Conservation (phyloP, 495 filamentous ascomycete species). For the Penicillium mononematosum region DNA sequence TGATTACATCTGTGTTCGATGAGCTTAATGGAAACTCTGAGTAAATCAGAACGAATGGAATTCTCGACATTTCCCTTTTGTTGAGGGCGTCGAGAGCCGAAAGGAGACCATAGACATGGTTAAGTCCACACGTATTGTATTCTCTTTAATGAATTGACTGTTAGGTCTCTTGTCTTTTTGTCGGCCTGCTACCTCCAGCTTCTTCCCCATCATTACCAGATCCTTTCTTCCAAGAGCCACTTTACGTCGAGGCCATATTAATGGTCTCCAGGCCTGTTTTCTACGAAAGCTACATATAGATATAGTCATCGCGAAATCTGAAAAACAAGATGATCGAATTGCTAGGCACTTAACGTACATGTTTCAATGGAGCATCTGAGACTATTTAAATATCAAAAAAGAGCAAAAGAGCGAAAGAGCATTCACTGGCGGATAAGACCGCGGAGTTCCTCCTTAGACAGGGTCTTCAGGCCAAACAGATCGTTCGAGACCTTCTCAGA, state of each 20-base stretch:
- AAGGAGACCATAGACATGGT: too few species aligned
- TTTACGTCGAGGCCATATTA: constrained; percentile 14
- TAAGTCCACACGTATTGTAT: too few species aligned
- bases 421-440: background rate
- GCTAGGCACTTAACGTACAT: background rate
- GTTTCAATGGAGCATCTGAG: background rate
- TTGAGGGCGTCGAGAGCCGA: too few species aligned
- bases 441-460: constrained; percentile 31
- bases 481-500: constrained; percentile 33
- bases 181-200: constrained; percentile 15
- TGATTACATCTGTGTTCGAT: background rate
- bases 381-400: background rate
- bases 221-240: constrained; percentile 58
- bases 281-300: too few species aligned
- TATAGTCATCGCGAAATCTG: too few species aligned
- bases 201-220: constrained; percentile 38
- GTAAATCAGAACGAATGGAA: too few species aligned
- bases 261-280: too few species aligned
- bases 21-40: background rate
- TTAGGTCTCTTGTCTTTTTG: constrained; percentile 21
- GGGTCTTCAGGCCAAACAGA: constrained; percentile 35
- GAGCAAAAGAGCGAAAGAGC: too few species aligned
- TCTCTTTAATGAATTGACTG: too few species aligned
- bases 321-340: too few species aligned
- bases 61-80: too few species aligned